phyloP scores from a whole-genome alignment of 2,329 filamentous ascomycete genomes.

The Stemphylium lycopersici region DNA sequence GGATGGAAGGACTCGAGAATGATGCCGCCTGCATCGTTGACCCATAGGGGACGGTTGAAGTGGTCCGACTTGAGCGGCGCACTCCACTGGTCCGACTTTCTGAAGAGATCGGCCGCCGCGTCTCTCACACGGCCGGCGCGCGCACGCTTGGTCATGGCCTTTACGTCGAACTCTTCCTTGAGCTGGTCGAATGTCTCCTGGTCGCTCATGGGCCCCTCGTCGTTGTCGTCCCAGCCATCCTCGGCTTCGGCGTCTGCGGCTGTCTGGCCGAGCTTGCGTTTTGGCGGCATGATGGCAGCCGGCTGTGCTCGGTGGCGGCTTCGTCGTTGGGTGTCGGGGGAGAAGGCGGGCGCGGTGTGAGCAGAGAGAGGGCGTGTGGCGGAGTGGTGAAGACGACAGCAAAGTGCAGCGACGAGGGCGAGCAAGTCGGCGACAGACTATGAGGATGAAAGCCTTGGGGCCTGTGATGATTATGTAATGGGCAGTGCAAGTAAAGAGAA shows the following conservation, averaged over 20 bases:
- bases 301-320: conserved; percentile 38
- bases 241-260: conserved; percentile 48
- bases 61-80: conserved; percentile 86
- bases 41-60: conserved; percentile 88
- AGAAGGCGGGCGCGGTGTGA: neutral
- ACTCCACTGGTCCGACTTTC: conserved; percentile 78
- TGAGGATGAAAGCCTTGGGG: no score
- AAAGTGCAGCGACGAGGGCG: no score
- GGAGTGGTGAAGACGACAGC: neutral
- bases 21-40: conserved; percentile 85
- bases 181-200: conserved; percentile 57
- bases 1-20: conserved; percentile 95
- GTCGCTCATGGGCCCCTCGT: conserved; percentile 55
- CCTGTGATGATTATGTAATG: neutral
- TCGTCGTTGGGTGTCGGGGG: neutral
- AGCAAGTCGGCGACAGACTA: neutral
- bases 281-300: conserved; percentile 49
- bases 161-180: conserved; percentile 48
- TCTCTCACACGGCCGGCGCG: conserved; percentile 47
- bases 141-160: conserved; percentile 41
- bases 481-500: neutral
- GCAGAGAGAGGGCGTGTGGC: neutral
- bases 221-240: conserved; percentile 63
- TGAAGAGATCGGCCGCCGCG: conserved; percentile 62
- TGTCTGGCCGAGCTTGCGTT: conserved; percentile 52